phyloP scores from a whole-genome alignment of 805 yeast genomes.

The Wickerhamiella vanderwaltii region DNA sequence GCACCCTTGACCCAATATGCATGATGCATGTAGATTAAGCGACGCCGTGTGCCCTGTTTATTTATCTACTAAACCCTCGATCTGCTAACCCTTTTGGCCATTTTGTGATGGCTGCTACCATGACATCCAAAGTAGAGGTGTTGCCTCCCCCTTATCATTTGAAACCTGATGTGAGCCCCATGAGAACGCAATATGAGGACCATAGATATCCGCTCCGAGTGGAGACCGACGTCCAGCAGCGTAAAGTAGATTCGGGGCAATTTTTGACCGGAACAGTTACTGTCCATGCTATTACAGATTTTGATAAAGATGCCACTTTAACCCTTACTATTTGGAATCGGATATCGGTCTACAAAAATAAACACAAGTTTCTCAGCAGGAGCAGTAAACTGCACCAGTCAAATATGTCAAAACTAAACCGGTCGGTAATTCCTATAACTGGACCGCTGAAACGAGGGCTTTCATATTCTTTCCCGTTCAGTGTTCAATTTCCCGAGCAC shows the following conservation, averaged over 20 bases:
- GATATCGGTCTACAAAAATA: slow-evolving; percentile 5
- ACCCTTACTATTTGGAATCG: slow-evolving; percentile 9
- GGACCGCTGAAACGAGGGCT: slow-evolving; percentile 1
- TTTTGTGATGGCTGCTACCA: neutral
- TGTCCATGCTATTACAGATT: neutral
- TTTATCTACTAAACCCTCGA: too few species aligned
- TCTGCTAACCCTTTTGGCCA: too few species aligned
- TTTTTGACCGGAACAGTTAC: slow-evolving; percentile 10
- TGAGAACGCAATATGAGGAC: slow-evolving; percentile 3
- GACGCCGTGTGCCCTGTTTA: neutral
- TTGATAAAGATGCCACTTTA: neutral
- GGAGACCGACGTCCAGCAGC: slow-evolving; percentile 9
- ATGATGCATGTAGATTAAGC: neutral
- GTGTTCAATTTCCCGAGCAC: slow-evolving; percentile 10
- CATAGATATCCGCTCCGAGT: slow-evolving; percentile 7
- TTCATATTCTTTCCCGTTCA: slow-evolving; percentile 9
- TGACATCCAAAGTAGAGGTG: slow-evolving; percentile 1
- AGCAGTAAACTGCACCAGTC: neutral
- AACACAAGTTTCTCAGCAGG: slow-evolving; percentile 4
- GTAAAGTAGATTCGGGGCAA: slow-evolving; percentile 8
- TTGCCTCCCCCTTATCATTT: slow-evolving; percentile 7
- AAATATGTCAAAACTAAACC: slow-evolving; percentile 4
- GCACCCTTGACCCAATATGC: neutral
- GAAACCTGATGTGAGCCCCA: neutral
- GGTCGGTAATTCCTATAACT: slow-evolving; percentile 2